A percentile compares a stretch with the other conserved stretches of the same genome.
Evolutionary conservation across 2,329 filamentous ascomycete genomes (phyloP).

Genomic region (Trichoderma polysporum): DNA sequence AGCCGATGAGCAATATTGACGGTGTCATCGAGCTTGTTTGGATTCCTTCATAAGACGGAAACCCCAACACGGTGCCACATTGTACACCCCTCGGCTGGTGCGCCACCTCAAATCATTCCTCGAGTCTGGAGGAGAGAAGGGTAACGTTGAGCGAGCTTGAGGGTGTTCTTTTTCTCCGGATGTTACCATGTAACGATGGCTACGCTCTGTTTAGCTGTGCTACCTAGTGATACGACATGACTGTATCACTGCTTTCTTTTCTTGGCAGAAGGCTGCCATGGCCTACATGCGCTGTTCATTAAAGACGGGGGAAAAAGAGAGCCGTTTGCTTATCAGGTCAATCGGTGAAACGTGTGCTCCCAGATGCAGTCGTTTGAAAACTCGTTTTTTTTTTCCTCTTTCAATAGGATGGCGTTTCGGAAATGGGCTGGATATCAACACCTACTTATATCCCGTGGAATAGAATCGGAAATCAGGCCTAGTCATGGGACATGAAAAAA

Average conservation of each 20-base stretch:
- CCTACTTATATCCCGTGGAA: neutral
- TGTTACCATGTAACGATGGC: neutral
- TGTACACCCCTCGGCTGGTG: neutral
- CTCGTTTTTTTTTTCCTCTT: neutral
- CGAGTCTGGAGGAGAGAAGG: neutral
- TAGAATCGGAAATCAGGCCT: neutral
- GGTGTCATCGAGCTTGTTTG: constrained; percentile 58
- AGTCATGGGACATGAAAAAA: neutral
- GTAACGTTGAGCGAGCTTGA: neutral
- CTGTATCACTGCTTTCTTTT: neutral
- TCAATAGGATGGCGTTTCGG: constrained; percentile 16
- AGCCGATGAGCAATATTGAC: constrained; percentile 53
- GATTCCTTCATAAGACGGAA: constrained; percentile 40
- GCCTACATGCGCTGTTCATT: neutral
- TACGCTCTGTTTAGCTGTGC: neutral
- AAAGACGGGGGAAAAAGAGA: neutral
- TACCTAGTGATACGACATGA: neutral
- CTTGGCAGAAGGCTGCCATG: neutral
- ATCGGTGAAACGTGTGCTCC: neutral
- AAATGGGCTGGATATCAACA: constrained; percentile 12
- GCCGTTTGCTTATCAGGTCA: neutral
- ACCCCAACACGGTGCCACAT: neutral
- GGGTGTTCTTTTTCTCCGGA: neutral
- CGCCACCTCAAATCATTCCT: neutral
- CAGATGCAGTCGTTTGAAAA: neutral